Conservation (phyloP, 345 rosid genomes). For the Eucalyptus pumila region DNA sequence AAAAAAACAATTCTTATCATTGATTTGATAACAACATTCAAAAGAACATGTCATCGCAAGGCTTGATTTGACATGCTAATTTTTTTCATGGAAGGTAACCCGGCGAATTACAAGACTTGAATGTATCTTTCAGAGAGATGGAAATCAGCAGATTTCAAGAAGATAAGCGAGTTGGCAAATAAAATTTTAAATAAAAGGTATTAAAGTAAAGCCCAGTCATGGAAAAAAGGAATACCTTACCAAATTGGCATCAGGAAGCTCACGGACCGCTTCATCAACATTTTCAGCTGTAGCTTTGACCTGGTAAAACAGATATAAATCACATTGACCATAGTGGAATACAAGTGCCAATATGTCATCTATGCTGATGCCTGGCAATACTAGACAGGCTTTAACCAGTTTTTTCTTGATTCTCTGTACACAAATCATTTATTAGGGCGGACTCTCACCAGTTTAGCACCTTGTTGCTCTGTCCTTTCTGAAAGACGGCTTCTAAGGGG, state of each 20-base stretch:
- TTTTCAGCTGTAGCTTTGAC: slow-evolving; percentile 97
- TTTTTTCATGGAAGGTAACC: neutral
- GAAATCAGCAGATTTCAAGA: neutral
- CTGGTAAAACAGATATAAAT: slow-evolving; percentile 15
- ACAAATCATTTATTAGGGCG: neutral
- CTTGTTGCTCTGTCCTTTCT: slow-evolving; percentile 53
- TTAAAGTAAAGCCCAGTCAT: neutral
- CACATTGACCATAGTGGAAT: neutral
- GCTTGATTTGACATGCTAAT: neutral
- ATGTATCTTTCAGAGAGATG: neutral
- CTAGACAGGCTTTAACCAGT: neutral
- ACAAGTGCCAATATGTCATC: neutral
- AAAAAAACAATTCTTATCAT: neutral
- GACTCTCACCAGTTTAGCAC: slow-evolving; percentile 61
- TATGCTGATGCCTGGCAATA: neutral
- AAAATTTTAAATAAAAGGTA: neutral
- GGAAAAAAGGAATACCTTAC: slow-evolving; percentile 64
- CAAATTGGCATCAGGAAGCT: slow-evolving; percentile 97
- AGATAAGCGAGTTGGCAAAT: neutral
- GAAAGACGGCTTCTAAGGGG: slow-evolving; percentile 77
- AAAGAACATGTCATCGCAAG: neutral
- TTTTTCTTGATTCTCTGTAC: neutral
- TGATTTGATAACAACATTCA: neutral
- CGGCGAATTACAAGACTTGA: neutral
- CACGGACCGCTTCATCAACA: slow-evolving; percentile 93